A percentile compares a stretch with the other conserved stretches of the same genome.
These are phyloP conservation scores for Gaultheria prostrata DNA, from an alignment of 148 eudicot species.

Conservation along the genomic window DNA sequence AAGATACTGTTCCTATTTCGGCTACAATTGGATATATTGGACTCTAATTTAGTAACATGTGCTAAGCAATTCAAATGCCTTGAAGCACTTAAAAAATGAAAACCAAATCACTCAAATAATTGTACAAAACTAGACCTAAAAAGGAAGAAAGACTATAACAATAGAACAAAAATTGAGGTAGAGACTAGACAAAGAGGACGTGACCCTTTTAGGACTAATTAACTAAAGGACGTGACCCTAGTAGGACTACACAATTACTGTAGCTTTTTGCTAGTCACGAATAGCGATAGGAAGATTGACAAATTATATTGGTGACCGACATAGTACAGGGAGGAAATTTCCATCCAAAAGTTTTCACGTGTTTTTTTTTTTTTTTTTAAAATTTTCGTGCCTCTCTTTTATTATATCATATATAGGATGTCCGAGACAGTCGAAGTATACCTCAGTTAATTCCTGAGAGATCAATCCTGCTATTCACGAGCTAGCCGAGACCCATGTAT, in stretches of 20 bases:
- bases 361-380: background rate
- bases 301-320: background rate
- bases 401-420: too few relatives aligned
- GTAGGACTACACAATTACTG: background rate
- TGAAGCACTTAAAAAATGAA: background rate
- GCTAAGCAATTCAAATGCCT: background rate
- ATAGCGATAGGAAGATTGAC: background rate
- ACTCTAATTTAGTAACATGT: background rate
- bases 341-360: background rate
- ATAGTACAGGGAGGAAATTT: background rate
- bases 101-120: background rate
- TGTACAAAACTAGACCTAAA: background rate
- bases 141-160: background rate
- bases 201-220: background rate
- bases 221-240: background rate
- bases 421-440: too few relatives aligned
- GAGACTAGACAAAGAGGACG: background rate
- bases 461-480: too few relatives aligned
- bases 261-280: background rate
- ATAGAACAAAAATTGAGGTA: background rate
- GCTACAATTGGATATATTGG: background rate
- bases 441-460: too few relatives aligned
- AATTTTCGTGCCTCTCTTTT: too few relatives aligned
- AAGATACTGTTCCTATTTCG: slow-evolving; percentile 4
- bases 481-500: too few relatives aligned